These are phyloP conservation scores for Rhodotorula sp. DNA, from an alignment of 1,284 basidiomycete genomes.

Conservation along the genomic window DNA sequence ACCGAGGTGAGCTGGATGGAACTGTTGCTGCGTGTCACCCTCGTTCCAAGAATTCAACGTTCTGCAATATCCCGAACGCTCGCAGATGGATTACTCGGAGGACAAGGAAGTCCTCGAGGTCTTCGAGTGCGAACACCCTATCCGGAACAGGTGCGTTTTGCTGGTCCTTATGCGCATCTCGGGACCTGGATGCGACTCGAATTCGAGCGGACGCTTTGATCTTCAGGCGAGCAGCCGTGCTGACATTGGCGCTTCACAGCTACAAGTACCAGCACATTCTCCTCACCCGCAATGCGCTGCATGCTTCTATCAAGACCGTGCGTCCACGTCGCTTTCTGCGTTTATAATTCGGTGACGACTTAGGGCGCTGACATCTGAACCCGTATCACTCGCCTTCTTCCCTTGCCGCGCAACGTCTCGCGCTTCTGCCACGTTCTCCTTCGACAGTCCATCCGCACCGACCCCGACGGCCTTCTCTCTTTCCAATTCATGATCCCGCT, in stretches of 20 bases:
- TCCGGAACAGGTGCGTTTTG: conserved; percentile 67
- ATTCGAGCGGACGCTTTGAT: too few species aligned
- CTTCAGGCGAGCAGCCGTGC: background rate
- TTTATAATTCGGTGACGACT: background rate
- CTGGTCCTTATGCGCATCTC: background rate
- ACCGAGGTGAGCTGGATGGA: conserved; percentile 61
- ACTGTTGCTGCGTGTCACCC: too few species aligned
- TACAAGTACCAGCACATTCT: conserved; percentile 74
- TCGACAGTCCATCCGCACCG: conserved; percentile 66
- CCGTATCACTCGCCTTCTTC: background rate
- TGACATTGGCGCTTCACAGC: conserved; percentile 51
- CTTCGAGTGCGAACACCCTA: conserved; percentile 68
- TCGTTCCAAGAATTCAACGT: too few species aligned
- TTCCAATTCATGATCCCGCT: conserved; percentile 80
- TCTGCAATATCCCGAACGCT: too few species aligned
- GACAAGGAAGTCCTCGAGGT: conserved; percentile 83
- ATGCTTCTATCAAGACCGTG: conserved; percentile 71
- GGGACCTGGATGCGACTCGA: too few species aligned
- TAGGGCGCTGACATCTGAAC: background rate
- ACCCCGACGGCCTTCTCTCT: conserved; percentile 71
- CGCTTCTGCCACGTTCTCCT: background rate
- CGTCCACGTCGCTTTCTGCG: background rate
- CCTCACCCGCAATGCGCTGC: conserved; percentile 67
- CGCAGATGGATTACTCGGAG: conserved; percentile 87
- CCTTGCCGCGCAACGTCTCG: background rate